Evolutionary conservation across 805 yeast genomes (phyloP).

Genomic region (Suhomyces sp.): DNA sequence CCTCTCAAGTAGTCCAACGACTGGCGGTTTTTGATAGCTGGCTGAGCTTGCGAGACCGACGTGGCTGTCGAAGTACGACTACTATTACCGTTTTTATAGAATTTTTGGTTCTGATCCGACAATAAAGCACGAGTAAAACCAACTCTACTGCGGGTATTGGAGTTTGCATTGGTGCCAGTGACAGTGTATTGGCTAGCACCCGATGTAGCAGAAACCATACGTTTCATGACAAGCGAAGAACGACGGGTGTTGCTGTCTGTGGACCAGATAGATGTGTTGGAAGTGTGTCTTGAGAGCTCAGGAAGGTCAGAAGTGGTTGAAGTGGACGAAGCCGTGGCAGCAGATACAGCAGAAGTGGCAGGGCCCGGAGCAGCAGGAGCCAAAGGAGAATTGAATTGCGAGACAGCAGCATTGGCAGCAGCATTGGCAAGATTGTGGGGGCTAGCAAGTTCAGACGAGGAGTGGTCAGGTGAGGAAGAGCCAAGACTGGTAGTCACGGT

Average conservation of each 20-base stretch:
- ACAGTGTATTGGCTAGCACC: conserved; percentile 24
- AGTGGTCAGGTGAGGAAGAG: not conserved
- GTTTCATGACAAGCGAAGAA: conserved; percentile 27
- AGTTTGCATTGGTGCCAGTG: conserved; percentile 7
- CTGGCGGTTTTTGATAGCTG: conserved; percentile 11
- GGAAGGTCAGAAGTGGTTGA: not conserved
- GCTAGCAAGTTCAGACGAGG: not conserved
- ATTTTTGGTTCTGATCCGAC: conserved; percentile 27
- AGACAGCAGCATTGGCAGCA: not conserved
- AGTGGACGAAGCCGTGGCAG: not conserved
- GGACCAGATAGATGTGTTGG: conserved; percentile 38
- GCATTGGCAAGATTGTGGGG: not conserved
- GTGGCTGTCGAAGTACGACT: conserved; percentile 6
- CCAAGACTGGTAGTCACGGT: conserved; percentile 4
- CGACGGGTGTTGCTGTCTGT: conserved; percentile 26
- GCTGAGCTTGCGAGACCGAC: not conserved
- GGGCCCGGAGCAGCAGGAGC: not conserved
- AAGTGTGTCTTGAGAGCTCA: conserved; percentile 20
- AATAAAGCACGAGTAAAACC: conserved; percentile 42
- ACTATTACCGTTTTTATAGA: conserved; percentile 16
- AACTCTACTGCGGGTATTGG: conserved; percentile 20
- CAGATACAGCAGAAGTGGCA: not conserved
- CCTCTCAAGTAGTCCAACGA: conserved; percentile 27
- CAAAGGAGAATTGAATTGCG: not conserved
- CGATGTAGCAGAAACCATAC: conserved; percentile 29